A percentile compares a stretch with the other conserved stretches of the same genome.
These are phyloP conservation scores for Clavulina sp. DNA, from an alignment of 768 basidiomycete genomes.

Conservation along the genomic window DNA sequence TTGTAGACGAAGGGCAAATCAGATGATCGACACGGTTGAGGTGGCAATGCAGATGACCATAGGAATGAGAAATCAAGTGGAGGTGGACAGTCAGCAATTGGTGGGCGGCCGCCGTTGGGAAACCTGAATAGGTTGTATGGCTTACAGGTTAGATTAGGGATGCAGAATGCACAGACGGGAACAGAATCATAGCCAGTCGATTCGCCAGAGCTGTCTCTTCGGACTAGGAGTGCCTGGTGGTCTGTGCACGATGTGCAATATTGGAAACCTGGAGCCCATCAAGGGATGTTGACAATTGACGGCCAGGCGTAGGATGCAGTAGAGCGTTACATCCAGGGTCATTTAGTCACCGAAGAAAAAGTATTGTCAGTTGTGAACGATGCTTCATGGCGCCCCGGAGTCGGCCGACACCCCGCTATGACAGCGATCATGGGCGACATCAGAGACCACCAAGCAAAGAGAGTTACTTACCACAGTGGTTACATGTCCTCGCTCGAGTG, in stretches of 20 bases:
- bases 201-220: not conserved
- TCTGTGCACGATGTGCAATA: conserved; percentile 12
- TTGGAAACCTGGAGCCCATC: conserved; percentile 4
- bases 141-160: conserved; percentile 9
- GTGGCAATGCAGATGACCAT: no score
- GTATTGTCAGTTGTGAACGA: no score
- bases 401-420: no score
- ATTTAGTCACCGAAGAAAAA: not conserved
- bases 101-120: not conserved
- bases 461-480: conserved; percentile 11
- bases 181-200: conserved; percentile 11
- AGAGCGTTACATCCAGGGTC: not conserved
- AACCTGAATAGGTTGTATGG: not conserved
- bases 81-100: not conserved
- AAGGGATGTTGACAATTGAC: no score
- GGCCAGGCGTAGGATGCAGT: not conserved
- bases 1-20: no score
- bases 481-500: conserved; percentile 3
- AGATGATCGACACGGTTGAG: no score
- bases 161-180: conserved; percentile 10
- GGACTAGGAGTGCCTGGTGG: conserved; percentile 11
- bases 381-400: no score
- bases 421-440: not conserved
- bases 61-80: not conserved
- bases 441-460: no score